Percentiles rank a stretch among this genome's conserved stretches.
Conservation (phyloP, 2,329 filamentous ascomycete genomes). For the Clarireedia monteithiana region DNA sequence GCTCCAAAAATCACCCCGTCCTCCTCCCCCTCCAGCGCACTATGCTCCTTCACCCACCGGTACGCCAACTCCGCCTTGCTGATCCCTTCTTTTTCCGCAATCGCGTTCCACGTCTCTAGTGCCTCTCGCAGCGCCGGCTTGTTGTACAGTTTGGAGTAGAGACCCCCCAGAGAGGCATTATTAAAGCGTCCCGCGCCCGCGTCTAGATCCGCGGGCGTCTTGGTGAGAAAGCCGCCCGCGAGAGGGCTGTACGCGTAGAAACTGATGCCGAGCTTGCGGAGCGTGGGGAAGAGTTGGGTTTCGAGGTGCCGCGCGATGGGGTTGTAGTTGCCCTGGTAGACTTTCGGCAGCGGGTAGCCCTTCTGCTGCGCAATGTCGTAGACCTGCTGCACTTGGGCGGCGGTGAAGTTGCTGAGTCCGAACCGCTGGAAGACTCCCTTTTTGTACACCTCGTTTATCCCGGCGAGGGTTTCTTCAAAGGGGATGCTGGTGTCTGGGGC, state of each 20-base stretch:
- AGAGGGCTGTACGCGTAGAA: slow-evolving; percentile 54
- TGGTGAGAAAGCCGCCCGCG: slow-evolving; percentile 53
- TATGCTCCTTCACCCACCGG: slow-evolving; percentile 28
- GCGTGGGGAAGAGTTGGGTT: slow-evolving; percentile 50
- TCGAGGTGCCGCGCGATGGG: slow-evolving; percentile 43
- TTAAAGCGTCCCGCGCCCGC: slow-evolving; percentile 22
- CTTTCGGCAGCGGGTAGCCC: slow-evolving; percentile 26
- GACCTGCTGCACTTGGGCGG: slow-evolving; percentile 26
- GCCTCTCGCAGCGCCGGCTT: slow-evolving; percentile 18
- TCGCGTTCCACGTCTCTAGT: slow-evolving; percentile 24
- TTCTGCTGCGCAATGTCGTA: slow-evolving; percentile 25
- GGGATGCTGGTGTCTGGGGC: slow-evolving; percentile 27
- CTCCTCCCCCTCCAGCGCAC: slow-evolving; percentile 25
- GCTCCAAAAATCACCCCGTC: slow-evolving; percentile 30
- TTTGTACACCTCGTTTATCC: slow-evolving; percentile 28
- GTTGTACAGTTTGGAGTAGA: slow-evolving; percentile 18
- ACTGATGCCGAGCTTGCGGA: slow-evolving; percentile 29
- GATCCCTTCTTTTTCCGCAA: slow-evolving; percentile 27
- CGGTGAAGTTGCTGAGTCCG: slow-evolving; percentile 30
- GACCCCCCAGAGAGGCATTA: slow-evolving; percentile 9
- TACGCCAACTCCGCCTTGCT: slow-evolving; percentile 31
- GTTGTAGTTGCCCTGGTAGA: slow-evolving; percentile 32
- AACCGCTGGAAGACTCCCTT: slow-evolving; percentile 30
- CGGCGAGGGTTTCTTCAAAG: slow-evolving; percentile 29
- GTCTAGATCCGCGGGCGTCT: slow-evolving; percentile 10